These are phyloP conservation scores for Ambrosia hybrid DNA, from an alignment of 140 eudicot species.

Conservation along the genomic window DNA sequence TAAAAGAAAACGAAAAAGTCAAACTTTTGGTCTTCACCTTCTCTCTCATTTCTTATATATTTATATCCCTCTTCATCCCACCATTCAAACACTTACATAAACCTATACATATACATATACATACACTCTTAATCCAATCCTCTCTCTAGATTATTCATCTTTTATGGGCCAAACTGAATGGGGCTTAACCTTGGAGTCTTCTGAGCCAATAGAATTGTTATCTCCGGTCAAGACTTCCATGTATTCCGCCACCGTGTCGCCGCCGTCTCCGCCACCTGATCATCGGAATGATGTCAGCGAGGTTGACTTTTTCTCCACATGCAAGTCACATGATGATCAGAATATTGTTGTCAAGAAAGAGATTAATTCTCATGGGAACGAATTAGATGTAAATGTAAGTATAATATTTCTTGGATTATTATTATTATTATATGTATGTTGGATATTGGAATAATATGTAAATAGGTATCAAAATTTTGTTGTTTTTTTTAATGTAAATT, in stretches of 20 bases:
- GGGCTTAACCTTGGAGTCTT: slow-evolving; percentile 33
- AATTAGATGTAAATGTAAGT: slow-evolving; percentile 67
- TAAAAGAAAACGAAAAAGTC: slow-evolving; percentile 32
- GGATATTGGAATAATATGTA: neutral
- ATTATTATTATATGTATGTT: neutral
- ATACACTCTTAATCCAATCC: no score
- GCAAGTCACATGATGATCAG: slow-evolving; percentile 29
- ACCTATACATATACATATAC: slow-evolving; percentile 4
- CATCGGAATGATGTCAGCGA: slow-evolving; percentile 41
- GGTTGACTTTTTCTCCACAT: slow-evolving; percentile 67
- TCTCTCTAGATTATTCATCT: neutral
- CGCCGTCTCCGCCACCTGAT: slow-evolving; percentile 10
- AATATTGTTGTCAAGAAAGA: slow-evolving; percentile 51
- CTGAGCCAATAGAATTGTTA: slow-evolving; percentile 30
- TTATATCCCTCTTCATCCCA: slow-evolving; percentile 22
- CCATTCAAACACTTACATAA: slow-evolving; percentile 37
- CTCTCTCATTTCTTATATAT: slow-evolving; percentile 21
- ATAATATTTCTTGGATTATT: neutral
- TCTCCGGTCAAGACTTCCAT: slow-evolving; percentile 20
- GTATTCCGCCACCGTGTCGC: slow-evolving; percentile 18
- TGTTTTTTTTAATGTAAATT: neutral
- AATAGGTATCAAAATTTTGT: neutral
- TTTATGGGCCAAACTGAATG: slow-evolving; percentile 41
- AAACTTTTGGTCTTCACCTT: slow-evolving; percentile 35
- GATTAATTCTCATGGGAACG: slow-evolving; percentile 31